Percentiles rank a stretch among this genome's conserved stretches.
Evolutionary conservation across 2,329 filamentous ascomycete species (phyloP).

Genomic region (Thelonectria olida): DNA sequence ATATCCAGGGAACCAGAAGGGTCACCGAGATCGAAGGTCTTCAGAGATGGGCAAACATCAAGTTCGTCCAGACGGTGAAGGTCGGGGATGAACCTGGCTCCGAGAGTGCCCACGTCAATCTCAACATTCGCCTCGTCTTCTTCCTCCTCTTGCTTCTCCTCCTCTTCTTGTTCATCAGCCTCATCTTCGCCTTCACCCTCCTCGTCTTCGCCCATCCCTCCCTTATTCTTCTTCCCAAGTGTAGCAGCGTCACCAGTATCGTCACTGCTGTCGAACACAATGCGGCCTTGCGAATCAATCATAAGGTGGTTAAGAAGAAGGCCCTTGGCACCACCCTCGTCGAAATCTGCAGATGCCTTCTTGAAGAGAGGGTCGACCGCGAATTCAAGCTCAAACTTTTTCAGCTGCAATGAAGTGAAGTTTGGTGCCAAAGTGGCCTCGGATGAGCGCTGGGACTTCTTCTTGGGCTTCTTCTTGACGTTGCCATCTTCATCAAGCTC

Average conservation of each 20-base stretch:
- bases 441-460: conserved; percentile 82
- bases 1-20: conserved; percentile 87
- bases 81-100: conserved; percentile 86
- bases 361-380: conserved; percentile 98
- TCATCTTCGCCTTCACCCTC: conserved; percentile 47
- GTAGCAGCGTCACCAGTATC: conserved; percentile 68
- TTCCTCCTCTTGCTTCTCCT: conserved; percentile 54
- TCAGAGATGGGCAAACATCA: conserved; percentile 94
- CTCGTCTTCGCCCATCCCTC: conserved; percentile 51
- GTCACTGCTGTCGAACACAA: conserved; percentile 98
- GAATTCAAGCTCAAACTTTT: conserved; percentile 98
- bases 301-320: conserved; percentile 95
- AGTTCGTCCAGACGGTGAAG: conserved; percentile 80
- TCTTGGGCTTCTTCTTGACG: conserved; percentile 71
- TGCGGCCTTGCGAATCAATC: conserved; percentile 89
- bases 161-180: conserved; percentile 43
- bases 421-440: conserved; percentile 93
- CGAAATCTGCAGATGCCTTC: conserved; percentile 97
- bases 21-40: conserved; percentile 91
- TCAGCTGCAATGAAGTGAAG: conserved; percentile 88
- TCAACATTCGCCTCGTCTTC: conserved; percentile 67
- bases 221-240: conserved; percentile 48
- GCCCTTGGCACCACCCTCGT: conserved; percentile 96
- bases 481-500: conserved; percentile 71
- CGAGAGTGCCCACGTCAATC: conserved; percentile 81